Evolutionary conservation across 495 filamentous ascomycete species (phyloP), one percentile per base, ranked within the genome.

Genomic region (Penicillium daleae): DNA sequence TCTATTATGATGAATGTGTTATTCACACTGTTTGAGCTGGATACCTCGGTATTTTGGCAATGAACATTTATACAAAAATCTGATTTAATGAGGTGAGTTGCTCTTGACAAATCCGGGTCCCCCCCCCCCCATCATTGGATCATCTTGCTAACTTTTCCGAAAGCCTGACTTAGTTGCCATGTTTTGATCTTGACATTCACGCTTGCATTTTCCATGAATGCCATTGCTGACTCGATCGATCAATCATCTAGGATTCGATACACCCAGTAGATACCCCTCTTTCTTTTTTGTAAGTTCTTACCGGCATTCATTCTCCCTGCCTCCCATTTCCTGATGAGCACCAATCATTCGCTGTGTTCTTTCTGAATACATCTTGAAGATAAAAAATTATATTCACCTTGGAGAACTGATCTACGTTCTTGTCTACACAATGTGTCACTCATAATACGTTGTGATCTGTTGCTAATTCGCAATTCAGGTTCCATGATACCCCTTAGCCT

Each of bases 1-100:
- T 70, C 76, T 78, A 82, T 63, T 67, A 90, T 91, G 89, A 91
- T 91, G 85, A 89, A 83, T 78, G 79, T 78, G 66, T 77, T 90
- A 97, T 97, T 97, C 93, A 97, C 93, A 97, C 93, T 97, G 91
- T 97, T 92, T 93, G 93, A 97, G 85, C 87, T 79, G 79, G 78
- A 64, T 70, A 65, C 68, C 68, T 59, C 76, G 75, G 78, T 67
- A 77, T 76, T 81, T 78, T 70, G 87, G 88, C 82, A 76, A 89
- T 96, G 92, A 95, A 90, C 89, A 85, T 84, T 74, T 81, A 86
- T 78, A 86, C 82, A 88, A 92, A 94, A 95, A 89, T 96, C 93
- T 97, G 93, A 97, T 97, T 93, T 96, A 96, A 95, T 95, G 91
- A 94, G 91, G 90, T 93, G 81, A 78, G 85, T 81, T 22, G 12